phyloP scores from a whole-genome alignment of 2,329 filamentous ascomycete species.

The Nannizziopsis barbatae region DNA sequence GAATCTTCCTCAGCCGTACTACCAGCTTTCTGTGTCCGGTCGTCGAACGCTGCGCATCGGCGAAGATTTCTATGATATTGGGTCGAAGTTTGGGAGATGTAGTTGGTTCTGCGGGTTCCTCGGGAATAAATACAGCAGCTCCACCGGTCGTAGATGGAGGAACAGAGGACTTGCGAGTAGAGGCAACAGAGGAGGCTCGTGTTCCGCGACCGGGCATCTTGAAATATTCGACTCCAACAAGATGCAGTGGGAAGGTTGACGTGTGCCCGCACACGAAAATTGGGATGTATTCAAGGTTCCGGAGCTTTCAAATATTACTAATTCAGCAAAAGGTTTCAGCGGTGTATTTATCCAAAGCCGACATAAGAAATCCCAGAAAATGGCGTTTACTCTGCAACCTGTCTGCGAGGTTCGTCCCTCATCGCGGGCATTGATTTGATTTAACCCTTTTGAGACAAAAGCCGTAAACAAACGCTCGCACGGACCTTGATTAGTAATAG shows the following conservation, averaged over 20 bases:
- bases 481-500: background rate
- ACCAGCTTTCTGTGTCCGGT: slow-evolving; percentile 83
- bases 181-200: slow-evolving; percentile 24
- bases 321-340: too few relatives aligned
- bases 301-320: too few relatives aligned
- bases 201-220: slow-evolving; percentile 32
- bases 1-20: slow-evolving; percentile 77
- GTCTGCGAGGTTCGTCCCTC: background rate
- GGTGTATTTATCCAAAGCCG: too few relatives aligned
- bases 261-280: background rate
- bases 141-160: slow-evolving; percentile 61
- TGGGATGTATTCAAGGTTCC: too few relatives aligned
- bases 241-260: too few relatives aligned
- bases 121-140: slow-evolving; percentile 42
- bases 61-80: slow-evolving; percentile 61
- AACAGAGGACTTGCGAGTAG: slow-evolving; percentile 30
- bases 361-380: too few relatives aligned
- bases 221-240: background rate
- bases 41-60: slow-evolving; percentile 76
- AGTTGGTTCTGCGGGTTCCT: slow-evolving; percentile 44
- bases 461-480: slow-evolving; percentile 7
- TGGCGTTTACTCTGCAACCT: too few relatives aligned
- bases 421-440: slow-evolving; percentile 5
- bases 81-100: slow-evolving; percentile 51
- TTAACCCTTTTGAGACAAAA: slow-evolving; percentile 9